Evolutionary conservation across 2,329 filamentous ascomycete species (phyloP).

Genomic region (Knoxdaviesia proteae): DNA sequence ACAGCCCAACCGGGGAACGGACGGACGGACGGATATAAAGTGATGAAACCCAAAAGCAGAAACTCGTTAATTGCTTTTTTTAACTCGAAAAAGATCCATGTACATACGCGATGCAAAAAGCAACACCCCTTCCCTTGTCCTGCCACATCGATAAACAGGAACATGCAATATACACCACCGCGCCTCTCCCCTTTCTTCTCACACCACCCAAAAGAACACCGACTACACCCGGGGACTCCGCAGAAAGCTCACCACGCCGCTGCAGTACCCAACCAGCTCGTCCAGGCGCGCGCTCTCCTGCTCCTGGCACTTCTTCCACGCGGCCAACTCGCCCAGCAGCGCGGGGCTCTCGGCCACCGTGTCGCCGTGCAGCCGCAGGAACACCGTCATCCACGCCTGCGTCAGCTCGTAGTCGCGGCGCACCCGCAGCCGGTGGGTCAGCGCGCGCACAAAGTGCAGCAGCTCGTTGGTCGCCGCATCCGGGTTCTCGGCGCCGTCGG

Average conservation of each 20-base stretch:
- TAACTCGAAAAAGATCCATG: no score
- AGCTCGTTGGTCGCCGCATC: conserved; percentile 44
- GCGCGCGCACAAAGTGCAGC: conserved; percentile 56
- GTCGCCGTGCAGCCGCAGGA: conserved; percentile 58
- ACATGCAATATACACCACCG: background rate
- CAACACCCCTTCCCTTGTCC: no score
- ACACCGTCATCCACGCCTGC: conserved; percentile 95
- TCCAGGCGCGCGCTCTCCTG: conserved; percentile 51
- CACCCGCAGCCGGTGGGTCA: conserved; percentile 47
- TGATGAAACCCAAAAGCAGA: no score
- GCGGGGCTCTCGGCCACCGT: conserved; percentile 26
- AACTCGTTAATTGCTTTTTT: no score
- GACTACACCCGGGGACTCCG: conserved; percentile 34
- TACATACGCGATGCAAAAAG: no score
- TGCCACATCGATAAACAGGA: no score
- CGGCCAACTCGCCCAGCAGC: conserved; percentile 36
- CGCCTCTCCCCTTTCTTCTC: background rate
- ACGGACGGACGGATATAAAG: no score
- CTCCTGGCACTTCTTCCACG: conserved; percentile 56
- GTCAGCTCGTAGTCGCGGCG: conserved; percentile 79
- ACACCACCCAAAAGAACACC: background rate
- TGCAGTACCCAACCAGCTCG: conserved; percentile 66
- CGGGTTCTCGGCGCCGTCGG: conserved; percentile 10
- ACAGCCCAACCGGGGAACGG: no score
- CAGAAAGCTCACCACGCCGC: conserved; percentile 68